Conservation (phyloP, 441 rosid genomes). For the Gossypium laxum region DNA sequence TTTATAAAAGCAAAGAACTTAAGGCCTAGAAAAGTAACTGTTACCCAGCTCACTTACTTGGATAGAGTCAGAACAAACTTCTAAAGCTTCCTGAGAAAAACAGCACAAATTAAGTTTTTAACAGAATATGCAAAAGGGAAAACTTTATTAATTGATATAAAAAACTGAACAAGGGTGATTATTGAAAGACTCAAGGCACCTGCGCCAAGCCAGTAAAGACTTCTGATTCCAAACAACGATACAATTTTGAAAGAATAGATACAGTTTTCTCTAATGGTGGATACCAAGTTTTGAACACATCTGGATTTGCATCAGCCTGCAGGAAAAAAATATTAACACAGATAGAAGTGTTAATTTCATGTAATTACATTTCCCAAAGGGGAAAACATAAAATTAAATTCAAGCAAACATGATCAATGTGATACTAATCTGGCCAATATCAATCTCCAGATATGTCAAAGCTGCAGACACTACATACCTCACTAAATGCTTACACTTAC, state of each 20-base stretch:
- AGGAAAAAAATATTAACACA: not conserved
- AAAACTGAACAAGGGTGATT: slow-evolving; percentile 15
- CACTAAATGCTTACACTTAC: not conserved
- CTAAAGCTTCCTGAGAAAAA: slow-evolving; percentile 80
- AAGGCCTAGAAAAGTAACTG: not conserved
- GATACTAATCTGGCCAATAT: not conserved
- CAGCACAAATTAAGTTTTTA: slow-evolving; percentile 15
- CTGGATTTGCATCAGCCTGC: slow-evolving; percentile 57
- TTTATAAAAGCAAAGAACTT: not conserved
- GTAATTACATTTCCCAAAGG: not conserved
- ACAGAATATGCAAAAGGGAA: slow-evolving; percentile 9
- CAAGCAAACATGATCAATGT: not conserved
- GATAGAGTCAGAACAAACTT: slow-evolving; percentile 75
- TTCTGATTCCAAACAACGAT: slow-evolving; percentile 71
- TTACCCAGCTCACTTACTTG: slow-evolving; percentile 52
- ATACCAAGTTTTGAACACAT: slow-evolving; percentile 76
- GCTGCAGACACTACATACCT: not conserved
- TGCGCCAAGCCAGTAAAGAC: slow-evolving; percentile 96
- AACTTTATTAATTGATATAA: slow-evolving; percentile 11
- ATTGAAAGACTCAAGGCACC: slow-evolving; percentile 35
- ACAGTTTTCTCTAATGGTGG: slow-evolving; percentile 88
- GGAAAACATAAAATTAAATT: not conserved
- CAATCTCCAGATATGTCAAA: not conserved
- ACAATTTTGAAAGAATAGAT: slow-evolving; percentile 82
- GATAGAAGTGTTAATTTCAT: not conserved